Base-by-base conservation (phyloP, 352 stramenopile genomes). In the Phytophthora syringae region DNA sequence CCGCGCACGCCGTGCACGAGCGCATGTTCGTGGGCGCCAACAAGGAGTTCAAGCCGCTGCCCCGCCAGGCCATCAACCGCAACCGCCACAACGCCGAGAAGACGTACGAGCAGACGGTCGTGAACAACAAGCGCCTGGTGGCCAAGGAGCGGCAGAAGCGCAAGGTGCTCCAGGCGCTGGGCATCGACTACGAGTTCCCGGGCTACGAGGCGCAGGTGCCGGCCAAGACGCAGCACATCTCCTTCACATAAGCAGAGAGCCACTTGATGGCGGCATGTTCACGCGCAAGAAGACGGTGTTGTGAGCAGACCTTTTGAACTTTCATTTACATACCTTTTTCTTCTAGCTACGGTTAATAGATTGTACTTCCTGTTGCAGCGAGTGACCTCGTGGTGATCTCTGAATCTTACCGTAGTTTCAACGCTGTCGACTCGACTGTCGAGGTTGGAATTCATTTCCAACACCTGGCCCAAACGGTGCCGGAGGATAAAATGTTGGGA, bases 21-120 rank as follows among this genome's bases (percentile, higher is more conserved):
- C 74, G 74, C 70, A 90, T 97, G 82, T 97, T 97, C 57, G 70
- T 90, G 15, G 88, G 88, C 18, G 87, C 87, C 44, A 91, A 94
- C 81, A 92, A 91, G 73, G 64, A 60, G 30, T 97, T 94, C 65
- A 91, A 90, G 68, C 74, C 79, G 21, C 62, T 94, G 30, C 85
- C 86, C 20, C 86, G 83, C 64, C 64, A 72, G 44, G 72, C 84
- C 39, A 86, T 95, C 28, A 88, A 88, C 50, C 83, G 80, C 67
- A 92, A 92, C 60, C 62, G 77, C 49, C 80, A 92, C 72, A 95
- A 95, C 70, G 87, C 85, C 15, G 69, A 82, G 60, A 88, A 90
- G 71, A 84, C 77, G 59, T 90, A 82, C 71, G 82, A 95, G 58
- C 80, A 95, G 69, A 88, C 74, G 24, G 54, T 90, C 37, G 52